These are phyloP conservation scores for Paraleonurus japonicus DNA, from an alignment of 257 asterid species.

Conservation along the genomic window DNA sequence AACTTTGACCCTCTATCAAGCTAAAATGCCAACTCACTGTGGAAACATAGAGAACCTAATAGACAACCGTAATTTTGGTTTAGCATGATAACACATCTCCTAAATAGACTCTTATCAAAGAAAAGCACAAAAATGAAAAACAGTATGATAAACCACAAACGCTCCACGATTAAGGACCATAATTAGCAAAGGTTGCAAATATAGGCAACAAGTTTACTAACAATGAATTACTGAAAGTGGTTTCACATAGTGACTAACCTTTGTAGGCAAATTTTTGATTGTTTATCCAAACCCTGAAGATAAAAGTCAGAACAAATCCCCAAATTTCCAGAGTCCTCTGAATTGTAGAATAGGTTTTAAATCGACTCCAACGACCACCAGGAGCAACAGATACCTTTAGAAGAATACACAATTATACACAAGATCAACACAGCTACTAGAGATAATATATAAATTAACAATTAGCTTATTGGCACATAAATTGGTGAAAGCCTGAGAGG, in stretches of 20 bases:
- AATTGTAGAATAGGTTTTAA: conserved; percentile 89
- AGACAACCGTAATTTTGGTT: neutral
- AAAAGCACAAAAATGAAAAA: neutral
- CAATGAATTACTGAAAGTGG: neutral
- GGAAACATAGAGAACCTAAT: neutral
- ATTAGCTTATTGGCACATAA: neutral
- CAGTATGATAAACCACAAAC: neutral
- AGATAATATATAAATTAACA: neutral
- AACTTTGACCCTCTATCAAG: neutral
- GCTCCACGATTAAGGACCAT: neutral
- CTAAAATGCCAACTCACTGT: neutral
- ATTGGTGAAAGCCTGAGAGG: too few relatives aligned
- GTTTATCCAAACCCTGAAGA: conserved; percentile 82
- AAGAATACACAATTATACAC: conserved; percentile 5
- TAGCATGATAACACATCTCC: neutral
- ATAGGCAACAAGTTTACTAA: neutral
- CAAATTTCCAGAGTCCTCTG: conserved; percentile 96
- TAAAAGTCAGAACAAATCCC: conserved; percentile 84
- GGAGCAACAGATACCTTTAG: conserved; percentile 89
- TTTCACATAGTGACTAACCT: conserved; percentile 51
- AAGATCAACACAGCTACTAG: conserved; percentile 3
- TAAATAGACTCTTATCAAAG: neutral
- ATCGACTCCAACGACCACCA: conserved; percentile 97
- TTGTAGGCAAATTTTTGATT: conserved; percentile 80
- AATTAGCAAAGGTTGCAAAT: neutral